Evolutionary conservation across 2,329 filamentous ascomycete species (phyloP).

Genomic region (Alternaria sp.): DNA sequence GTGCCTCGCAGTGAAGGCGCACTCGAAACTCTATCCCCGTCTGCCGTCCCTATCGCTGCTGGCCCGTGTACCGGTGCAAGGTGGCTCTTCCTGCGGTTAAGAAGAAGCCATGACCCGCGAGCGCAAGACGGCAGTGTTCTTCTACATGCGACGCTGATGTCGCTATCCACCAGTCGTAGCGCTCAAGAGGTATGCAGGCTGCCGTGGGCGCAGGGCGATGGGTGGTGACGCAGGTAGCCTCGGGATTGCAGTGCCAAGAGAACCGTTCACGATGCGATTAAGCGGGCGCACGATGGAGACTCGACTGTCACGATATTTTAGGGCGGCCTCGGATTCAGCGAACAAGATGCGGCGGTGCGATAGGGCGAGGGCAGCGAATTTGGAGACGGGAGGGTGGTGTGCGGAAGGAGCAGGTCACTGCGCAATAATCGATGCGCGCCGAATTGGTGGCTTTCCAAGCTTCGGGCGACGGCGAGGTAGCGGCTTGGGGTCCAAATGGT

Average conservation of each 20-base stretch:
- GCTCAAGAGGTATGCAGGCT: slow-evolving; percentile 12
- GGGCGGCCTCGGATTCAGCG: slow-evolving; percentile 1
- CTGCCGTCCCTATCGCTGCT: slow-evolving; percentile 3
- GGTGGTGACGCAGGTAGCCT: slow-evolving; percentile 37
- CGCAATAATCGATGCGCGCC: slow-evolving; percentile 16
- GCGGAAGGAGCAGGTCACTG: slow-evolving; percentile 29
- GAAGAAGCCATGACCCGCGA: slow-evolving; percentile 30
- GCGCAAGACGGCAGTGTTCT: slow-evolving; percentile 9
- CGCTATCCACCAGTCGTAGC: slow-evolving; percentile 12
- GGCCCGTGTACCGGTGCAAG: slow-evolving; percentile 9
- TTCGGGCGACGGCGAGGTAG: background rate
- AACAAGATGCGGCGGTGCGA: slow-evolving; percentile 14
- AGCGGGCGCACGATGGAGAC: slow-evolving; percentile 2
- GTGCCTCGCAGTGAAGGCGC: background rate
- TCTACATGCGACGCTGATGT: slow-evolving; percentile 26
- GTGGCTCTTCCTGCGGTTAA: slow-evolving; percentile 12
- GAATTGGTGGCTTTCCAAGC: slow-evolving; percentile 8
- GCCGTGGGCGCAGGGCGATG: slow-evolving; percentile 14
- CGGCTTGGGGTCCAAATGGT: background rate
- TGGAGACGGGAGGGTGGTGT: slow-evolving; percentile 22
- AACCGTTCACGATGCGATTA: slow-evolving; percentile 17
- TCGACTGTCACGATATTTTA: slow-evolving; percentile 2
- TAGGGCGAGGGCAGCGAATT: slow-evolving; percentile 7
- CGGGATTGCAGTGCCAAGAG: slow-evolving; percentile 25
- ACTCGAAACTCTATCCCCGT: background rate